Evolutionary conservation across 2,329 filamentous ascomycete species (phyloP).

Genomic region (Westerdykella aurantiaca): DNA sequence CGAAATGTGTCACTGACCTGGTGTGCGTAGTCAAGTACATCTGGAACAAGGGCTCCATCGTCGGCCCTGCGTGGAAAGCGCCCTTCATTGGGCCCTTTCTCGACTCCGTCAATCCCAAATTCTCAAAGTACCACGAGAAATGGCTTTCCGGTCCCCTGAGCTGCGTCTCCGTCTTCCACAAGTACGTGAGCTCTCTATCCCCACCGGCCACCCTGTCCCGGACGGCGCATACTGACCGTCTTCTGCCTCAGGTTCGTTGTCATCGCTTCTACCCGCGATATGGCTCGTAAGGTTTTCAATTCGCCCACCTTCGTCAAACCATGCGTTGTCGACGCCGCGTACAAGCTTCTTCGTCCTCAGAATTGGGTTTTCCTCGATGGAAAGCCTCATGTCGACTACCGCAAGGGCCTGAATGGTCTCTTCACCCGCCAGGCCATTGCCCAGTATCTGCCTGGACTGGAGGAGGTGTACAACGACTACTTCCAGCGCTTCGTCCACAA

Average conservation of each 20-base stretch:
- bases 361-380: slow-evolving; percentile 98
- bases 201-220: not conserved
- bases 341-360: slow-evolving; percentile 80
- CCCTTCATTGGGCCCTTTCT: slow-evolving; percentile 76
- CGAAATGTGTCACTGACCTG: slow-evolving; percentile 2
- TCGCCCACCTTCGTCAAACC: slow-evolving; percentile 85
- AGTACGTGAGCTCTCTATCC: slow-evolving; percentile 49
- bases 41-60: slow-evolving; percentile 39
- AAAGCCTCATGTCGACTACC: slow-evolving; percentile 89
- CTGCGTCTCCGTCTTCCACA: slow-evolving; percentile 97
- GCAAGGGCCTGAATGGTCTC: slow-evolving; percentile 86
- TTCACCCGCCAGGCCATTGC: slow-evolving; percentile 87
- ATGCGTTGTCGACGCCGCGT: slow-evolving; percentile 89
- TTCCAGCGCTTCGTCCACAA: slow-evolving; percentile 70
- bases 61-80: slow-evolving; percentile 41
- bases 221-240: slow-evolving; percentile 2
- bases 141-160: slow-evolving; percentile 86
- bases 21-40: slow-evolving; percentile 38
- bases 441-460: slow-evolving; percentile 80
- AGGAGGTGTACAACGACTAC: slow-evolving; percentile 82
- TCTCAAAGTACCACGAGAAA: slow-evolving; percentile 81
- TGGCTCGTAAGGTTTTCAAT: slow-evolving; percentile 94
- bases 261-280: slow-evolving; percentile 86
- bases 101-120: slow-evolving; percentile 83
- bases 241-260: slow-evolving; percentile 70